These are phyloP conservation scores for Arabidopsis lyrata DNA, from an alignment of 441 rosid species.

Conservation along the genomic window DNA sequence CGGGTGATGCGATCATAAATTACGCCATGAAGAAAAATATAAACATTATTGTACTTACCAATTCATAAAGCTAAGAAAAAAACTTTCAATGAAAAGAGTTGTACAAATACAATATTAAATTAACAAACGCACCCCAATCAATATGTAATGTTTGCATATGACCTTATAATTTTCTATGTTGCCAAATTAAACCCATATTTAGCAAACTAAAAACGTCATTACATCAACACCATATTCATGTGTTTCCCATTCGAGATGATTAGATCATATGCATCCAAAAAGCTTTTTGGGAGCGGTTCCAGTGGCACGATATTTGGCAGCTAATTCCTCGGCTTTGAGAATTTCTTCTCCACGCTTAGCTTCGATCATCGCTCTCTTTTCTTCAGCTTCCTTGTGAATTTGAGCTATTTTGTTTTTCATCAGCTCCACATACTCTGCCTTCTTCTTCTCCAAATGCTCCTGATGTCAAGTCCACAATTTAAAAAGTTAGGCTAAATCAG, in stretches of 20 bases:
- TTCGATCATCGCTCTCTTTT: conserved; percentile 79
- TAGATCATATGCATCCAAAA: conserved; percentile 57
- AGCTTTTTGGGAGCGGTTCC: conserved; percentile 83
- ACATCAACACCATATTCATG: conserved; percentile 1
- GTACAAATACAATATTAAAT: conserved; percentile 10
- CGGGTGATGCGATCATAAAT: background rate
- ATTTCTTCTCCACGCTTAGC: conserved; percentile 78
- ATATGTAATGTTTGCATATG: conserved; percentile 17
- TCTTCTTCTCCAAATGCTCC: conserved; percentile 72
- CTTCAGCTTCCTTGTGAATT: conserved; percentile 85
- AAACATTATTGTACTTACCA: conserved; percentile 3
- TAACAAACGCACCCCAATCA: conserved; percentile 21
- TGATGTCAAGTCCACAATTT: background rate
- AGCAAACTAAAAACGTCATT: conserved; percentile 40
- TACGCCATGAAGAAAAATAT: conserved; percentile 11
- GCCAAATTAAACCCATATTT: conserved; percentile 33
- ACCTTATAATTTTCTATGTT: conserved; percentile 9
- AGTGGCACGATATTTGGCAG: conserved; percentile 80
- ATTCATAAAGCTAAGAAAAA: background rate
- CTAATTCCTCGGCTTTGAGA: conserved; percentile 85
- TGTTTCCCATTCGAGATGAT: background rate
- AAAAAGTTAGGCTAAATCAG: background rate
- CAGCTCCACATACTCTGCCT: conserved; percentile 70
- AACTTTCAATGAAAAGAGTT: background rate
- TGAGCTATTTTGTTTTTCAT: conserved; percentile 82